phyloP scores from a whole-genome alignment of 768 basidiomycete genomes.

The Mycena floridula region DNA sequence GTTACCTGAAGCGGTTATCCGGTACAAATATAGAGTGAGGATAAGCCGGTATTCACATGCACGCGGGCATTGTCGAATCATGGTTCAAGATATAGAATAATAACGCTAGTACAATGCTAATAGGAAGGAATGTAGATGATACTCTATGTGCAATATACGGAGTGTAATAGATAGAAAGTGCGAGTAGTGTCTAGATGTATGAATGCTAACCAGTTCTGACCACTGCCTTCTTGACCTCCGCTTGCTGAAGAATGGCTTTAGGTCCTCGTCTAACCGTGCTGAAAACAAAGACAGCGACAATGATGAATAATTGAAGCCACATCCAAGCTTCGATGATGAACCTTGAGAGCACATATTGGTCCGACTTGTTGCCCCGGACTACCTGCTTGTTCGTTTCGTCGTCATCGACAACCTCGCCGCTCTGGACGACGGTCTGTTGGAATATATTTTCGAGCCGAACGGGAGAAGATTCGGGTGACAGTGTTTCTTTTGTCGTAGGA shows the following conservation, averaged over 20 bases:
- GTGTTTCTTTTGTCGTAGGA: background rate
- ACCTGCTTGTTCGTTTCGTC: slow-evolving; percentile 9
- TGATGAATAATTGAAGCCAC: slow-evolving; percentile 75
- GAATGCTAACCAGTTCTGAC: no score
- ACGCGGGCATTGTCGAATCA: no score
- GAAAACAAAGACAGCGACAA: slow-evolving; percentile 73
- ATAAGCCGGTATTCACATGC: no score
- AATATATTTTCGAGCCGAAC: slow-evolving; percentile 1
- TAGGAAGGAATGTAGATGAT: no score
- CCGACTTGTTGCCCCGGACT: slow-evolving; percentile 1
- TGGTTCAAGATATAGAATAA: no score
- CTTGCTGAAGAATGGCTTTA: slow-evolving; percentile 54
- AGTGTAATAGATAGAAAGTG: background rate
- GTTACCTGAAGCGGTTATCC: no score
- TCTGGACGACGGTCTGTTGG: slow-evolving; percentile 6
- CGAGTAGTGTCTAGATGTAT: background rate
- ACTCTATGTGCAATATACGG: no score
- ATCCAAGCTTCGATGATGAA: slow-evolving; percentile 74
- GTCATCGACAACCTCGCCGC: slow-evolving; percentile 26
- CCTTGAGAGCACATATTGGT: background rate
- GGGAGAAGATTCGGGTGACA: background rate
- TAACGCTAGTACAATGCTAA: no score
- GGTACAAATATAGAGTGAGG: no score
- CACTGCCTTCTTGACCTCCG: background rate
- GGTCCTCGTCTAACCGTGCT: slow-evolving; percentile 77